Evolutionary conservation across 768 basidiomycete species (phyloP).

Genomic region (Termitomyces bulborhizus): DNA sequence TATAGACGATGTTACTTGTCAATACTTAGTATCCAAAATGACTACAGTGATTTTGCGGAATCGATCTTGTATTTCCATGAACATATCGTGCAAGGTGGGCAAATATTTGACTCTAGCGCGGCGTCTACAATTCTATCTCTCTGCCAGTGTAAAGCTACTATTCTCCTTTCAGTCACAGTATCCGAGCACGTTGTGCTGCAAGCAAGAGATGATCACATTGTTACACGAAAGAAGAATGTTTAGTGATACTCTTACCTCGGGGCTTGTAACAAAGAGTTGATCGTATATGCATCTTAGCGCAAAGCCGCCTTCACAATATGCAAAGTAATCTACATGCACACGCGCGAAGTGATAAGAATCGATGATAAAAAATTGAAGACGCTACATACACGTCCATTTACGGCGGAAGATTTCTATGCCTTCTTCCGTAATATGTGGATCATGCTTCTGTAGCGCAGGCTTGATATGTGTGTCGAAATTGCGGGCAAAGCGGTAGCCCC

Average conservation of each 20-base stretch:
- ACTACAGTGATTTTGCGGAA: too few relatives aligned
- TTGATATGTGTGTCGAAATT: conserved; percentile 9
- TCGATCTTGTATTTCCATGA: too few relatives aligned
- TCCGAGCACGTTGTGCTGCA: conserved; percentile 3
- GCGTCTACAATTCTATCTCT: not conserved
- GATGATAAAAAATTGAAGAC: not conserved
- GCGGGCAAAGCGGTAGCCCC: conserved; percentile 6
- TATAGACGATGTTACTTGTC: too few relatives aligned
- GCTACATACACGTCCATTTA: conserved; percentile 7
- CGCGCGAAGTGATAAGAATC: not conserved
- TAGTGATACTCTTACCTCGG: not conserved
- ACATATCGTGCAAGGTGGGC: not conserved
- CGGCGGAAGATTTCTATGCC: conserved; percentile 5
- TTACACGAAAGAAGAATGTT: not conserved
- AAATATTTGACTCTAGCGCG: not conserved
- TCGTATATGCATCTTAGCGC: conserved; percentile 6
- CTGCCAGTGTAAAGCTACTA: not conserved
- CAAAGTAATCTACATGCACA: conserved; percentile 2
- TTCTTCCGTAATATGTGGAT: not conserved
- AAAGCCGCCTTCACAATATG: conserved; percentile 8
- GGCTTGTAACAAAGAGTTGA: conserved; percentile 3
- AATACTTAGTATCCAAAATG: too few relatives aligned
- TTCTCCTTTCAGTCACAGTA: not conserved
- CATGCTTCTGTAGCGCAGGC: conserved; percentile 1
- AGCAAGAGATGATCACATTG: not conserved